A percentile compares a stretch with the other conserved stretches of the same genome.
Conservation (phyloP, 495 filamentous ascomycete genomes). For the Venustampulla echinocandica region DNA sequence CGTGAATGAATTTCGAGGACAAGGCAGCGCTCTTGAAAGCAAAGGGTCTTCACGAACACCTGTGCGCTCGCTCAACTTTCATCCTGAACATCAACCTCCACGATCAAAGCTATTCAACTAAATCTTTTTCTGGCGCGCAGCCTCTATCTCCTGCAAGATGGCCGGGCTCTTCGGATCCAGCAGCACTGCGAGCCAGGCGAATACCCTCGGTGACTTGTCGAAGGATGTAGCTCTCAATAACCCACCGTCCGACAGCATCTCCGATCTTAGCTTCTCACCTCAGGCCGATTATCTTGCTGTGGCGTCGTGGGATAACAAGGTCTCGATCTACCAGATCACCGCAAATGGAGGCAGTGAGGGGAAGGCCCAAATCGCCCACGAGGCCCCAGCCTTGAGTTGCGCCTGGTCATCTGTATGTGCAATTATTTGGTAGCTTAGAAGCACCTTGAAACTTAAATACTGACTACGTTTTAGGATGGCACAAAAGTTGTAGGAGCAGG, state of each 20-base stretch:
- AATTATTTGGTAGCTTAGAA: slow-evolving; percentile 1
- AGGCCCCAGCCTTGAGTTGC: slow-evolving; percentile 67
- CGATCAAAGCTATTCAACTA: too few relatives aligned
- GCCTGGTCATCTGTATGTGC: slow-evolving; percentile 81
- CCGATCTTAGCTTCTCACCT: slow-evolving; percentile 75
- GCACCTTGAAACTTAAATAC: neutral
- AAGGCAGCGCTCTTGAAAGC: too few relatives aligned
- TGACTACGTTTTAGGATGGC: slow-evolving; percentile 38
- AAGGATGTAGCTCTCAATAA: slow-evolving; percentile 73
- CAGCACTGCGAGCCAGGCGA: slow-evolving; percentile 34
- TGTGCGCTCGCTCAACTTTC: too few relatives aligned
- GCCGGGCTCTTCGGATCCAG: slow-evolving; percentile 58
- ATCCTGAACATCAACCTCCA: too few relatives aligned
- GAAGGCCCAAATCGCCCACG: slow-evolving; percentile 69
- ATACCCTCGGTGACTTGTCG: slow-evolving; percentile 81
- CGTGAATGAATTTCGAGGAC: too few relatives aligned
- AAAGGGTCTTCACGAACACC: too few relatives aligned
- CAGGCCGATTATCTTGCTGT: slow-evolving; percentile 71
- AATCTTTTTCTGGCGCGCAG: neutral
- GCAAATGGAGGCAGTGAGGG: slow-evolving; percentile 60
- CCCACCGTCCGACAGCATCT: slow-evolving; percentile 80
- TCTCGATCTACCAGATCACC: slow-evolving; percentile 85
- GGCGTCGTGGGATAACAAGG: slow-evolving; percentile 88
- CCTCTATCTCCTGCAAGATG: too few relatives aligned
- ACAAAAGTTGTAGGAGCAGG: slow-evolving; percentile 71